Conservation (phyloP, 176 grass and related monocot genomes). For the Hsuehochloa calcarea region DNA sequence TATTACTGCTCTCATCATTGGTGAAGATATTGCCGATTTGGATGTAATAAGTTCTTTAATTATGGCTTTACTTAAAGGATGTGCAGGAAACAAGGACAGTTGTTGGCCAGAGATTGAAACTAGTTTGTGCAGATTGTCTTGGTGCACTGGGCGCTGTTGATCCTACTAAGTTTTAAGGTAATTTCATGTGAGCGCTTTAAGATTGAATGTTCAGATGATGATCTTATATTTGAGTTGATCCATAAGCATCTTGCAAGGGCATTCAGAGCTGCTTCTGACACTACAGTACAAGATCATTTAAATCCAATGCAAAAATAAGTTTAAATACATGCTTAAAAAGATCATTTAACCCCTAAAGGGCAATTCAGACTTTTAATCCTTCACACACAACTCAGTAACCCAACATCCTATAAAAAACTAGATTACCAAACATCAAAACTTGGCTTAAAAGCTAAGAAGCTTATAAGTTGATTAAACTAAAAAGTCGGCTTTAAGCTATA, state of each 20-base stretch:
- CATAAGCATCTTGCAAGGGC: constrained; percentile 93
- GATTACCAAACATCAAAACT: too few relatives aligned
- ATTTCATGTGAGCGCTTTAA: constrained; percentile 85
- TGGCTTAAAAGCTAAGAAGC: too few relatives aligned
- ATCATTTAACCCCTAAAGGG: too few relatives aligned
- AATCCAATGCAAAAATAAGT: too few relatives aligned
- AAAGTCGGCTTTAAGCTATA: too few relatives aligned
- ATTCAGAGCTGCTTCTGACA: constrained; percentile 92
- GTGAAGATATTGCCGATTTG: constrained; percentile 71
- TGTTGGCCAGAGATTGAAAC: constrained; percentile 87
- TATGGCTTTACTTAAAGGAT: constrained; percentile 78
- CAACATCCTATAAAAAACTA: too few relatives aligned
- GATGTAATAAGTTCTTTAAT: constrained; percentile 89
- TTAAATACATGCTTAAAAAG: too few relatives aligned
- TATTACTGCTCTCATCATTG: constrained; percentile 79
- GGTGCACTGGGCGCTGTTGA: constrained; percentile 93
- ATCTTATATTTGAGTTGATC: constrained; percentile 99
- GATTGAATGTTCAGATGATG: constrained; percentile 98
- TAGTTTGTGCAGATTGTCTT: constrained; percentile 88
- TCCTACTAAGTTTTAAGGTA: constrained; percentile 89
- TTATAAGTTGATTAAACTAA: too few relatives aligned
- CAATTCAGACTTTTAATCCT: too few relatives aligned
- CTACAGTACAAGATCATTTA: constrained; percentile 84
- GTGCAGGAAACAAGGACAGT: constrained; percentile 80
- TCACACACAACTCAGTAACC: too few relatives aligned